Evolutionary conservation across 805 yeast genomes (phyloP).

Genomic region (Kazachstania bromeliacearum): DNA sequence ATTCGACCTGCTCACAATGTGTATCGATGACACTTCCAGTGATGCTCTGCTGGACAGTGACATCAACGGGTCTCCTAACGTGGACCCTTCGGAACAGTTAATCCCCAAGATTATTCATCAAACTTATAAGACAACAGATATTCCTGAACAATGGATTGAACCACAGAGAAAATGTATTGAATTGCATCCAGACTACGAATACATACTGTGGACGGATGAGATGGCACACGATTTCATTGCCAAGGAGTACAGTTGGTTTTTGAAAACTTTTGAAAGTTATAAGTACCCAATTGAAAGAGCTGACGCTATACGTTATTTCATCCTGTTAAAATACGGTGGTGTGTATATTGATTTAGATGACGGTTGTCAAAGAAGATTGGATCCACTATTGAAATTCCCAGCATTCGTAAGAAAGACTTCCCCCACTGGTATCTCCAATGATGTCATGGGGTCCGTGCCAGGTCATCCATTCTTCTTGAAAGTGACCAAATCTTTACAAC

Average conservation of each 20-base stretch:
- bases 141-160: slow-evolving; percentile 73
- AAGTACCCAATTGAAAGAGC: slow-evolving; percentile 81
- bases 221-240: slow-evolving; percentile 69
- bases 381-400: slow-evolving; percentile 71
- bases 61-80: slow-evolving; percentile 42
- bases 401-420: slow-evolving; percentile 80
- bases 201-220: slow-evolving; percentile 84
- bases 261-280: slow-evolving; percentile 67
- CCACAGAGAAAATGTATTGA: slow-evolving; percentile 72
- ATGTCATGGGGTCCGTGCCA: slow-evolving; percentile 85
- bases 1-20: slow-evolving; percentile 61
- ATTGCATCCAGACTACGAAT: slow-evolving; percentile 79
- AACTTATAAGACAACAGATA: slow-evolving; percentile 69
- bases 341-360: slow-evolving; percentile 85
- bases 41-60: slow-evolving; percentile 59
- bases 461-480: slow-evolving; percentile 75
- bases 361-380: slow-evolving; percentile 71
- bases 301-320: slow-evolving; percentile 83
- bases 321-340: slow-evolving; percentile 77
- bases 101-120: slow-evolving; percentile 92
- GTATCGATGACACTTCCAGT: slow-evolving; percentile 60
- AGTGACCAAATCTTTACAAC: slow-evolving; percentile 53
- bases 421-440: slow-evolving; percentile 89
- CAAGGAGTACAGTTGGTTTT: slow-evolving; percentile 79
- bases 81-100: slow-evolving; percentile 32